phyloP scores from a whole-genome alignment of 306 rosid species.

The Casuarina equisetifolia region DNA sequence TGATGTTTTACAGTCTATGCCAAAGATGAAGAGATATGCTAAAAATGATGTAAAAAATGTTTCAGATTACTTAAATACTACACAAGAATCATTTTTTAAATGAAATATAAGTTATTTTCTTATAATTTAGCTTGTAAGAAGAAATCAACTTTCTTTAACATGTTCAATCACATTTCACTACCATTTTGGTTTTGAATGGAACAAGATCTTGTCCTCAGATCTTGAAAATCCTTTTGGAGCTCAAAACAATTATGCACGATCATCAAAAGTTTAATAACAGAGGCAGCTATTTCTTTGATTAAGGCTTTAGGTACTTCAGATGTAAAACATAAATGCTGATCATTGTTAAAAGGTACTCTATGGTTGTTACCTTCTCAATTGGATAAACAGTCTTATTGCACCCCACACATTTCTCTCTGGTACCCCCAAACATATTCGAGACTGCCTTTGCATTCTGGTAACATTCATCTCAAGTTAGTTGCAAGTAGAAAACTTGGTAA shows the following conservation, averaged over 20 bases:
- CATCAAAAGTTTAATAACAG: neutral
- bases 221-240: neutral
- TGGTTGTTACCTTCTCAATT: conserved; percentile 61
- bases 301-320: neutral
- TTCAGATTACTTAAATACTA: too few relatives aligned
- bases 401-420: conserved; percentile 69
- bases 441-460: conserved; percentile 51
- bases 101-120: too few relatives aligned
- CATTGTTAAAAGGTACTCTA: neutral
- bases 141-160: too few relatives aligned
- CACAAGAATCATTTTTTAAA: too few relatives aligned
- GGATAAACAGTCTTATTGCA: conserved; percentile 80
- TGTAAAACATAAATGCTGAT: neutral
- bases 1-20: too few relatives aligned
- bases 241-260: neutral
- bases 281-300: neutral
- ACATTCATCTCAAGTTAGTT: conserved; percentile 1
- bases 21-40: too few relatives aligned
- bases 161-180: neutral
- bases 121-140: too few relatives aligned
- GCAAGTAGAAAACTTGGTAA: neutral
- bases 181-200: neutral
- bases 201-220: neutral
- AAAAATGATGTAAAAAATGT: too few relatives aligned
- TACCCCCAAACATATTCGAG: conserved; percentile 61